phyloP scores from a whole-genome alignment of 805 yeast species.

The Candida sakaeoensis region DNA sequence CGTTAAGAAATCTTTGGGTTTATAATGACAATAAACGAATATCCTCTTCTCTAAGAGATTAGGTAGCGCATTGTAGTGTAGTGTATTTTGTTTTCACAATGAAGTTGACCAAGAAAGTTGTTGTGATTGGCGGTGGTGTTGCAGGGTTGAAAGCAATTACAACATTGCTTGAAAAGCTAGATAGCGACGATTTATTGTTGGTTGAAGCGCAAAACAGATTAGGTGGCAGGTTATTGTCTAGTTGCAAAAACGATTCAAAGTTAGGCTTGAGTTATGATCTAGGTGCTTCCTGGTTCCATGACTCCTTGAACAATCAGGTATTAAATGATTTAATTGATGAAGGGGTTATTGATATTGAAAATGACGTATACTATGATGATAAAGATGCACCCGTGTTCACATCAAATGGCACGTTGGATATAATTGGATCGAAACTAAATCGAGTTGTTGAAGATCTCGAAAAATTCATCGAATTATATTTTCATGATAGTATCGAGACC shows the following conservation, averaged over 20 bases:
- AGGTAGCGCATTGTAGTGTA: not conserved
- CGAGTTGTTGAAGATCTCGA: slow-evolving; percentile 53
- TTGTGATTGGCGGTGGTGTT: slow-evolving; percentile 77
- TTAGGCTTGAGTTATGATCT: slow-evolving; percentile 51
- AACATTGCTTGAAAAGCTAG: slow-evolving; percentile 18
- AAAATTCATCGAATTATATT: slow-evolving; percentile 55
- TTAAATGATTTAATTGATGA: slow-evolving; percentile 32
- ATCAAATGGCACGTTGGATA: slow-evolving; percentile 33
- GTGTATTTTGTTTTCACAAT: not conserved
- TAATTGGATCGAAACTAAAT: slow-evolving; percentile 21
- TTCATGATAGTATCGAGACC: slow-evolving; percentile 44
- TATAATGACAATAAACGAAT: slow-evolving; percentile 18
- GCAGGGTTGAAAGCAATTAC: slow-evolving; percentile 72
- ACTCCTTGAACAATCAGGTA: slow-evolving; percentile 62
- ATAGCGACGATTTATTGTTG: slow-evolving; percentile 45
- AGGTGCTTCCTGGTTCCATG: slow-evolving; percentile 96
- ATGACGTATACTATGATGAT: slow-evolving; percentile 49
- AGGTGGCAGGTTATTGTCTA: slow-evolving; percentile 60
- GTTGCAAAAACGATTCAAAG: slow-evolving; percentile 37
- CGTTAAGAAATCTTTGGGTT: slow-evolving; percentile 69
- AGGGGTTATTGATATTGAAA: slow-evolving; percentile 14
- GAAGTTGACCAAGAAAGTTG: slow-evolving; percentile 31
- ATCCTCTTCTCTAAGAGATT: not conserved
- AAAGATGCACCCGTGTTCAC: slow-evolving; percentile 25
- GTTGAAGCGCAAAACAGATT: slow-evolving; percentile 64